phyloP scores from a whole-genome alignment of 73 alveolate species.

The Blepharisma japonicum region DNA sequence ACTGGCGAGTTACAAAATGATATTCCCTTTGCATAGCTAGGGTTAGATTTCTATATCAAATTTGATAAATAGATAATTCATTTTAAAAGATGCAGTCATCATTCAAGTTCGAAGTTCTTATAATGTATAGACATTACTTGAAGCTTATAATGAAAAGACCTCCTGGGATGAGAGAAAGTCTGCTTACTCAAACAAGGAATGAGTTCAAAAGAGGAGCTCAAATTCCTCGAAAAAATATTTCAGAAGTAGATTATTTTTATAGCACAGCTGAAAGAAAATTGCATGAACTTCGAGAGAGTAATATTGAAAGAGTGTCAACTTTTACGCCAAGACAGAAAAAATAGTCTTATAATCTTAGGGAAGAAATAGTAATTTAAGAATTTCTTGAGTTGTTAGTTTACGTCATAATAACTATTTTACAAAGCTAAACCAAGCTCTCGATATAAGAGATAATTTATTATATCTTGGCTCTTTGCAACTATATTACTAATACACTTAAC shows the following conservation, averaged over 20 bases:
- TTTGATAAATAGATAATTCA: too few relatives aligned
- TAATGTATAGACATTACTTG: conserved; percentile 6
- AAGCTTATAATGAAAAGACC: neutral
- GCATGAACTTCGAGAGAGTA: neutral
- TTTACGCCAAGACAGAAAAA: neutral
- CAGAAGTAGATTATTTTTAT: neutral
- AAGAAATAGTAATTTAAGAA: too few relatives aligned
- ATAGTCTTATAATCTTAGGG: too few relatives aligned
- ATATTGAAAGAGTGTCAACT: conserved; percentile 2
- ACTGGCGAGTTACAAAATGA: too few relatives aligned
- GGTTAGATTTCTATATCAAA: too few relatives aligned
- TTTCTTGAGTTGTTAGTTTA: too few relatives aligned
- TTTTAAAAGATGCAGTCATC: conserved; percentile 1
- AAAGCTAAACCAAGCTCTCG: too few relatives aligned
- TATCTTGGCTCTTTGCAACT: too few relatives aligned
- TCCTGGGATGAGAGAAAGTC: neutral
- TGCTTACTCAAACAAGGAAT: neutral
- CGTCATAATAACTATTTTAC: too few relatives aligned
- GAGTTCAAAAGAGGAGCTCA: conserved; percentile 17
- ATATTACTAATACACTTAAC: too few relatives aligned
- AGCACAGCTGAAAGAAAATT: neutral
- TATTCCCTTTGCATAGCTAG: too few relatives aligned
- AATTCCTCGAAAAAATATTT: neutral
- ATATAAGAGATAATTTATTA: too few relatives aligned
- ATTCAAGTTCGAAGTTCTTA: neutral